These are phyloP conservation scores for Aspergillus baeticus DNA, from an alignment of 495 filamentous ascomycete genomes.

Conservation along the genomic window DNA sequence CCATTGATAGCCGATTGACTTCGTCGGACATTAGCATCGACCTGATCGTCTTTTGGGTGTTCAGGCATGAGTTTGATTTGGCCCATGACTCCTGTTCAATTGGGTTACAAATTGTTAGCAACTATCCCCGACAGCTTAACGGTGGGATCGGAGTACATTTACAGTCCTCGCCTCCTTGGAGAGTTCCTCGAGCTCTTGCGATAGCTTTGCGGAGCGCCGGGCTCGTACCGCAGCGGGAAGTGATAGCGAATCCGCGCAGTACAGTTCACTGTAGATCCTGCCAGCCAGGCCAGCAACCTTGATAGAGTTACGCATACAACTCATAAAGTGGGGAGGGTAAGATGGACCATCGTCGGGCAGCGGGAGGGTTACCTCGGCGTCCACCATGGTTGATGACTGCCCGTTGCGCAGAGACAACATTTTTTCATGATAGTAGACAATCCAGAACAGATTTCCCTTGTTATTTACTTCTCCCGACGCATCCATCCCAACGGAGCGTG, in stretches of 20 bases:
- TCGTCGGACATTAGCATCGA: conserved; percentile 12
- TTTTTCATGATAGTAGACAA: conserved; percentile 40
- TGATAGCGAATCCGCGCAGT: not conserved
- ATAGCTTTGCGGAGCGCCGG: not conserved
- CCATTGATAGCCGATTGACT: conserved; percentile 13
- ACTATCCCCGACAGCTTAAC: no score
- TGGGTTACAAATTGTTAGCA: no score
- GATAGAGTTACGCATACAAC: conserved; percentile 6
- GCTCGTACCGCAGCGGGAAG: not conserved
- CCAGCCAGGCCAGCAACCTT: conserved; percentile 9
- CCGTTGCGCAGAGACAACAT: not conserved
- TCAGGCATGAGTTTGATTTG: not conserved
- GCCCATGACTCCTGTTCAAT: not conserved
- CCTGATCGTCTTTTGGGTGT: conserved; percentile 9
- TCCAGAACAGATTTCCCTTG: conserved; percentile 10
- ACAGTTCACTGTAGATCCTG: conserved; percentile 10
- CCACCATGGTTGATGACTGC: conserved; percentile 8
- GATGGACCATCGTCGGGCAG: not conserved
- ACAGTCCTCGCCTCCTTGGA: no score
- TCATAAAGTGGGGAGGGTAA: not conserved
- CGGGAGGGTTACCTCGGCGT: conserved; percentile 6
- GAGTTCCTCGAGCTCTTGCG: no score
- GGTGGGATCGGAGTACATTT: no score
- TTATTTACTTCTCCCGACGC: not conserved
- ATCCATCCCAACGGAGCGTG: not conserved